phyloP scores from a whole-genome alignment of 331 rosid genomes.

The Malus hybrid region DNA sequence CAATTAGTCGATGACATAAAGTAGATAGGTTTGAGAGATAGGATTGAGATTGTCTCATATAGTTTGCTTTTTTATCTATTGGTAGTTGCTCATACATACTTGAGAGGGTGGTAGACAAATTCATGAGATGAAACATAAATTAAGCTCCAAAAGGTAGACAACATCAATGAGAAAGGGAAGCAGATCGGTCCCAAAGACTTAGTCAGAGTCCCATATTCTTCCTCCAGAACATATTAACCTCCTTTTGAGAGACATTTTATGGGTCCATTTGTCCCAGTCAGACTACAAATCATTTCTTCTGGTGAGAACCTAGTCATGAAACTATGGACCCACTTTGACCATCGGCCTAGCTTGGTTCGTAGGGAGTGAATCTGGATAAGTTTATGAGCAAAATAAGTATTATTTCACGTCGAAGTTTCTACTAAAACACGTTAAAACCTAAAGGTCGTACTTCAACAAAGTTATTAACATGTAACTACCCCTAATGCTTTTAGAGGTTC shows the following conservation, averaged over 20 bases:
- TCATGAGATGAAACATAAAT: neutral
- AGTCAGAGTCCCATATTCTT: neutral
- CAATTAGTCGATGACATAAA: neutral
- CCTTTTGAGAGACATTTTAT: conserved; percentile 10
- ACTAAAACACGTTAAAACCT: no score
- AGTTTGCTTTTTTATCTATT: neutral
- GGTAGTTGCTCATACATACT: neutral
- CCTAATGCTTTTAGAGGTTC: no score
- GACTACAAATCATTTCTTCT: neutral
- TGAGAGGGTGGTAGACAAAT: conserved; percentile 13
- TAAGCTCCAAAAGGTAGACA: conserved; percentile 23
- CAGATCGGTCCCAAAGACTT: conserved; percentile 6
- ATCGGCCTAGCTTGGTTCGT: conserved; percentile 13
- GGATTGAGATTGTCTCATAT: neutral
- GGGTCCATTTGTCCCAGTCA: conserved; percentile 20
- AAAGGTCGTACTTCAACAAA: neutral
- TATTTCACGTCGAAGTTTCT: neutral
- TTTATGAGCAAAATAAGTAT: neutral
- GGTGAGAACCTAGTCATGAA: conserved; percentile 24
- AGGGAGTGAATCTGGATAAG: neutral
- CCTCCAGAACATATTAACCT: neutral
- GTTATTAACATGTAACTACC: neutral
- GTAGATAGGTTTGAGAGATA: neutral
- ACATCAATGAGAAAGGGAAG: neutral
- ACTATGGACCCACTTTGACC: conserved; percentile 29